Evolutionary conservation across 2,329 filamentous ascomycete genomes (phyloP).

Genomic region (Dactylellina sp.): DNA sequence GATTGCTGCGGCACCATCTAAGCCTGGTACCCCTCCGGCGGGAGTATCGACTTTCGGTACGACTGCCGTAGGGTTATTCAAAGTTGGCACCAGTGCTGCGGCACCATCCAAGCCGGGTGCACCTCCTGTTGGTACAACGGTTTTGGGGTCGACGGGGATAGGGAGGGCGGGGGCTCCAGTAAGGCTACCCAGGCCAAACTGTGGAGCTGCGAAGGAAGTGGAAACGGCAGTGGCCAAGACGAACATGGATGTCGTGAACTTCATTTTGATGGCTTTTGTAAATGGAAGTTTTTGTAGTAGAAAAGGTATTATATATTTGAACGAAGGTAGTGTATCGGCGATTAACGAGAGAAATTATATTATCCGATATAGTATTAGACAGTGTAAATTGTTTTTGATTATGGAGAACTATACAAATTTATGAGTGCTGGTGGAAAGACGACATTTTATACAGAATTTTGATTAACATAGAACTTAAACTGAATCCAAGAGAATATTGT

Average conservation of each 20-base stretch:
- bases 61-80: no score
- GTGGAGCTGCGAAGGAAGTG: constrained; percentile 13
- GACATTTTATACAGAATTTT: no score
- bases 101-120: no score
- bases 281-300: background rate
- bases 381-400: background rate
- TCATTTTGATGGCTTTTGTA: constrained; percentile 14
- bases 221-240: background rate
- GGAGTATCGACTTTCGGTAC: no score
- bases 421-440: background rate
- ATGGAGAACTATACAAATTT: background rate
- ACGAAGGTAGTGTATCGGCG: background rate
- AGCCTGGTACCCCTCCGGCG: background rate
- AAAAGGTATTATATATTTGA: background rate
- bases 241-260: constrained; percentile 8
- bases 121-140: no score
- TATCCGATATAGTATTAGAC: background rate
- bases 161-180: no score
- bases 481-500: no score
- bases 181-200: no score
- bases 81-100: no score
- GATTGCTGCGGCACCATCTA: no score
- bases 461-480: no score
- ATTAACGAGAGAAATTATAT: background rate
- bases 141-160: no score